Conservation (phyloP, 2,329 filamentous ascomycete species). For the Ophiostoma sp. region DNA sequence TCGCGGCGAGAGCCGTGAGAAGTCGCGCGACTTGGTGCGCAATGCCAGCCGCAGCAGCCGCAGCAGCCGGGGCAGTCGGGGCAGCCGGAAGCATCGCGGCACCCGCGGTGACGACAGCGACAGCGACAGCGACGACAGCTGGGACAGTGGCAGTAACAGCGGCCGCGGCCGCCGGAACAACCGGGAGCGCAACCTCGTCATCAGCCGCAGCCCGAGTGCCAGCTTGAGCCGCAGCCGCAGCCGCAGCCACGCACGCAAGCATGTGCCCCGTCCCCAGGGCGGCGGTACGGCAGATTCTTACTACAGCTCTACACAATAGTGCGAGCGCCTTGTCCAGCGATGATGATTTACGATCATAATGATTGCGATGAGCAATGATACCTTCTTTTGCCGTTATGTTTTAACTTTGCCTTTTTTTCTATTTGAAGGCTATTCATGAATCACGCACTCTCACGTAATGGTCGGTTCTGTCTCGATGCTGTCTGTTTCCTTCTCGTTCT, state of each 20-base stretch:
- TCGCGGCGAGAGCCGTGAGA: conserved; percentile 23
- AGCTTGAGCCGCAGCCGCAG: conserved; percentile 22
- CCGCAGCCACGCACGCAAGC: conserved; percentile 20
- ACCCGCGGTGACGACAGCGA: conserved; percentile 27
- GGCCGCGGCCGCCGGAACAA: conserved; percentile 27
- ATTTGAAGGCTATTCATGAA: not conserved
- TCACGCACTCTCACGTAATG: not conserved
- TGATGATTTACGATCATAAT: not conserved
- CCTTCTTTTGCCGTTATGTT: not conserved
- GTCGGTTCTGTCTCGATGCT: not conserved
- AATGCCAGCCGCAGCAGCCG: conserved; percentile 26
- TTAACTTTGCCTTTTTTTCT: not conserved
- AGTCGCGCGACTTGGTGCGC: conserved; percentile 20
- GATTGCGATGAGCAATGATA: not conserved
- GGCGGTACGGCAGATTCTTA: conserved; percentile 25
- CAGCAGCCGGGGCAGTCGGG: conserved; percentile 14
- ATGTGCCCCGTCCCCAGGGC: conserved; percentile 12
- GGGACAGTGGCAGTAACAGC: conserved; percentile 20
- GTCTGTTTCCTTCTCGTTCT: not conserved
- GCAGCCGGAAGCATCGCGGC: not conserved
- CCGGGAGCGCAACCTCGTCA: conserved; percentile 19
- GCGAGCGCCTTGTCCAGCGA: not conserved
- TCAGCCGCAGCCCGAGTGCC: conserved; percentile 22
- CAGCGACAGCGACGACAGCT: conserved; percentile 19
- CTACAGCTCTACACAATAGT: conserved; percentile 17